Conservation (phyloP, 23 red algal species). For the Rhodosorus marinus region DNA sequence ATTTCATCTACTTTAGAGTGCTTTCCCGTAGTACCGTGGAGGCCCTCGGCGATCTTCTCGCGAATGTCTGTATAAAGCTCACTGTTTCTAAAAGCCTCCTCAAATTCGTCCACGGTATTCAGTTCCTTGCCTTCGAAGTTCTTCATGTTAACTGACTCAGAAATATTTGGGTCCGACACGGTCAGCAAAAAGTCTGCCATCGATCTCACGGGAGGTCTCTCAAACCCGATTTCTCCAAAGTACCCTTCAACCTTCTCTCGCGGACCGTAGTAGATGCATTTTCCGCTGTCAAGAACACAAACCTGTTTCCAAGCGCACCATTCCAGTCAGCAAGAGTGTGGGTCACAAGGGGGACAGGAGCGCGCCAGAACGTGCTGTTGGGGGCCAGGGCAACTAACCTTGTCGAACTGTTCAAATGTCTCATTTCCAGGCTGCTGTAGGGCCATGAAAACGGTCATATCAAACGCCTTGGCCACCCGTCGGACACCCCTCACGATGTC, state of each 20-base stretch:
- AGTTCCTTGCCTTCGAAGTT: constrained; percentile 1
- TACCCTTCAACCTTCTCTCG: constrained; percentile 35
- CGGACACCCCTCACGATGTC: constrained; percentile 35
- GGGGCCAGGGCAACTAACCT: no score
- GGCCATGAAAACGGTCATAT: constrained; percentile 25
- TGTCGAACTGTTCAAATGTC: constrained; percentile 68
- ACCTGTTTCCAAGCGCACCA: no score
- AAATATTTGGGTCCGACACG: constrained; percentile 47
- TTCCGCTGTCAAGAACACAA: constrained; percentile 40
- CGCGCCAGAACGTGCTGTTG: no score
- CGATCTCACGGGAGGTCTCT: constrained; percentile 39
- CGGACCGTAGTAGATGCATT: constrained; percentile 75
- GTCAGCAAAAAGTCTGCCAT: constrained; percentile 78
- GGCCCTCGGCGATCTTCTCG: neutral
- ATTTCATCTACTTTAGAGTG: neutral
- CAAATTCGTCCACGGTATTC: constrained; percentile 14
- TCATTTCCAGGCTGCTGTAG: constrained; percentile 73
- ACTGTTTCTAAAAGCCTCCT: constrained; percentile 5
- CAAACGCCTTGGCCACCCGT: constrained; percentile 18
- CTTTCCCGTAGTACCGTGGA: neutral
- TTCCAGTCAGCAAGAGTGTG: no score
- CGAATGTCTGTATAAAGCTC: neutral
- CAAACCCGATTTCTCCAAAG: constrained; percentile 47
- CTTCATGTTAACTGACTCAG: no score
- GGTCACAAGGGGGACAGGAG: no score